Base-by-base conservation (phyloP, 2,329 filamentous ascomycete species). In the Fonsecaea erecta region DNA sequence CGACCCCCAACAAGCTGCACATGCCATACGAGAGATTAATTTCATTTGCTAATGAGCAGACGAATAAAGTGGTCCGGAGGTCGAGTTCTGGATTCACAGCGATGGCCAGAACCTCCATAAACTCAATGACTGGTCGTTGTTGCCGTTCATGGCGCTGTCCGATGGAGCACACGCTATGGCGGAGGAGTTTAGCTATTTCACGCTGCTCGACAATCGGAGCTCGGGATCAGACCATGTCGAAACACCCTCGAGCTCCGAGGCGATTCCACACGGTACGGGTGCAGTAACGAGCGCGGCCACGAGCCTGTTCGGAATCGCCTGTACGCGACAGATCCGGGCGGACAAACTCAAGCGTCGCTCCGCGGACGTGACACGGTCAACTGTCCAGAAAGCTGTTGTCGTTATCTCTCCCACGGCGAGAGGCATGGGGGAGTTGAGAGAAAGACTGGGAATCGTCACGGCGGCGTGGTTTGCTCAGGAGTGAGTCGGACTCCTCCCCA, bases 101-200 rank as follows among this genome's bases (percentile, higher is more conserved):
- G 81, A 88, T 21, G 88, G 93, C 71, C 90, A 88, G 60, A 93
- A 97, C 77, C 92, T 94, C 11, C 90, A 90, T 2, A 82, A 80
- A 52, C 90, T 93, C 65, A 94, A 96, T 79, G 92, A 95, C 75
- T 99, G 95, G 95, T 85, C 88, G 30, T 79, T 97, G 71, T 83
- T 99, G 67, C 93, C 95, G 0, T 99, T 99, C 78, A 97, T 98
- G 92, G 95, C 95, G 28, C 80, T 99, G 74, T 95, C 92, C 64
- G 95, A 99, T 76, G 95, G 95, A 60, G 95, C 95, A 60, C 95
- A 99, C 82, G 88, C 93, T 88, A 95, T 84, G 80, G 90, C 90
- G 64, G 95, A 99, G 80, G 95, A 98, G 80, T 99, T 98, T 82
- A 97, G 93, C 58, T 99, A 99, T 81, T 99, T 99, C 77, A 98